Conservation (phyloP, 2,329 filamentous ascomycete genomes). For the Fusarium transvaalense region DNA sequence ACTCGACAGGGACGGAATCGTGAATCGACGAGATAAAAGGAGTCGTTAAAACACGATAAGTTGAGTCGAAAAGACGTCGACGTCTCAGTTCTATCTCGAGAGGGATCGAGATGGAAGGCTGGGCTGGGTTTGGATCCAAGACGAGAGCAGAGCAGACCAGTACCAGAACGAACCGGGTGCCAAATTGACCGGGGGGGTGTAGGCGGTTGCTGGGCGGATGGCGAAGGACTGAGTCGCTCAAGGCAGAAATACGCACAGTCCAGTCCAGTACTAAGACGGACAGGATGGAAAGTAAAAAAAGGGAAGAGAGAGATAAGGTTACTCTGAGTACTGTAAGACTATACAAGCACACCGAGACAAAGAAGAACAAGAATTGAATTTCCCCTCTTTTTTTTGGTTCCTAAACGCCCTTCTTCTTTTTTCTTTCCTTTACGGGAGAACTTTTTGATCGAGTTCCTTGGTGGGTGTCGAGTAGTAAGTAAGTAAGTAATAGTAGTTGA, state of each 20-base stretch:
- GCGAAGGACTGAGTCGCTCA: conserved; percentile 39
- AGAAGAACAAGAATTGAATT: conserved; percentile 35
- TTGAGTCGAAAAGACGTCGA: conserved; percentile 32
- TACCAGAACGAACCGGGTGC: conserved; percentile 20
- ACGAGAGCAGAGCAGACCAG: conserved; percentile 13
- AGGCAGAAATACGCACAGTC: conserved; percentile 41
- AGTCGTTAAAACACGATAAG: conserved; percentile 37
- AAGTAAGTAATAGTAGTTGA: background rate
- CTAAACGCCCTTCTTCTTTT: conserved; percentile 4
- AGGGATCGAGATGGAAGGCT: conserved; percentile 35
- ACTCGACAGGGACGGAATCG: conserved; percentile 40
- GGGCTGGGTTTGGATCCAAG: conserved; percentile 25
- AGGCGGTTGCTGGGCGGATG: conserved; percentile 47
- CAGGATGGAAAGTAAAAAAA: conserved; percentile 3
- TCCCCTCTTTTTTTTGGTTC: conserved; percentile 29
- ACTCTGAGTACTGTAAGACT: conserved; percentile 31
- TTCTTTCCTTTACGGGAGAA: conserved; percentile 16
- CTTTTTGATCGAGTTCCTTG: background rate
- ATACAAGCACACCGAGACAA: conserved; percentile 36
- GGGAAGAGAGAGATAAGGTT: conserved; percentile 31
- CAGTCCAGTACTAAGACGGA: conserved; percentile 14
- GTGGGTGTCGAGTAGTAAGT: conserved; percentile 10
- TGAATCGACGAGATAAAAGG: conserved; percentile 23
- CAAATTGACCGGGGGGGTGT: conserved; percentile 42
- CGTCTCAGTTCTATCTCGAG: conserved; percentile 35